Evolutionary conservation across 2,329 filamentous ascomycete genomes (phyloP).

Genomic region (Metarhizium robertsii): DNA sequence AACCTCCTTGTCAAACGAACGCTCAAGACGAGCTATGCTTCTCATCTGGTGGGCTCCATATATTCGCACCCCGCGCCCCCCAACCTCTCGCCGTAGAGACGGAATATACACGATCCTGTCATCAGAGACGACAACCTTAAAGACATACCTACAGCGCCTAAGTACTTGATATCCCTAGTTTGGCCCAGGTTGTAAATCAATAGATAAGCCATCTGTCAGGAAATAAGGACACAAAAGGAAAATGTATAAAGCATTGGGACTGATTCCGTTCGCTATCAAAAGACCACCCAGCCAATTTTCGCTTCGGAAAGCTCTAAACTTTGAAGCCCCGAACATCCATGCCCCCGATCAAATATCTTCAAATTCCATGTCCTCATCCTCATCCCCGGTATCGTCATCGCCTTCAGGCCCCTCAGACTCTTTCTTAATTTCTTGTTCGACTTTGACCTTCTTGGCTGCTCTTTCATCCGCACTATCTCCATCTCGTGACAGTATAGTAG

Average conservation of each 20-base stretch:
- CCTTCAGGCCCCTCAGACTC: constrained; percentile 29
- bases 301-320: background rate
- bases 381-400: constrained; percentile 38
- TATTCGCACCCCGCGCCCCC: too few relatives aligned
- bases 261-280: background rate
- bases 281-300: background rate
- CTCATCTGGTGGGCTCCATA: too few relatives aligned
- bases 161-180: too few relatives aligned
- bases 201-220: too few relatives aligned
- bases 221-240: background rate
- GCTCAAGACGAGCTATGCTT: too few relatives aligned
- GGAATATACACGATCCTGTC: too few relatives aligned
- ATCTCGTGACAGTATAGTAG: constrained; percentile 13
- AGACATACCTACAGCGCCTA: too few relatives aligned
- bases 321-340: background rate
- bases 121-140: too few relatives aligned
- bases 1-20: too few relatives aligned
- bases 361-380: constrained; percentile 48
- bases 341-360: constrained; percentile 38
- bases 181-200: too few relatives aligned
- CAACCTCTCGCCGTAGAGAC: too few relatives aligned
- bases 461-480: background rate
- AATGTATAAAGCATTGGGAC: background rate
- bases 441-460: constrained; percentile 37
- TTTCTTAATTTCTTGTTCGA: constrained; percentile 42